Evolutionary conservation across 139 green algal species (phyloP), one percentile per base, ranked within the genome.

Genomic region (Chlamydomonas eustigma): DNA sequence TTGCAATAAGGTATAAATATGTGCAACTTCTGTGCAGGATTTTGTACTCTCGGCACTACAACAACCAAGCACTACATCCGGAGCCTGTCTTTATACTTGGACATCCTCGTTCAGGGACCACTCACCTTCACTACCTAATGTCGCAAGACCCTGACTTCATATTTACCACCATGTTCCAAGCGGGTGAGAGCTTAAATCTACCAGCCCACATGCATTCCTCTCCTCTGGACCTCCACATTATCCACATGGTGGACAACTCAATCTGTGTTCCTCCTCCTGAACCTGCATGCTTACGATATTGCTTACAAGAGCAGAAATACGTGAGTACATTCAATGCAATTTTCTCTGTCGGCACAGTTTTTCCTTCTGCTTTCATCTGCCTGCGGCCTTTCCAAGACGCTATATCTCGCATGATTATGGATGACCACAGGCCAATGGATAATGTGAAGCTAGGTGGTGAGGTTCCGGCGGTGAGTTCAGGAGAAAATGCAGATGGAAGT

Each of bases 381-480:
- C 33, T 87, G 30, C 70, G 79, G 69, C 70, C 58, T 0, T 51
- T 12, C 1, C 74, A 79, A 3, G 51, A 50, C 35, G 52, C 82
- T 33, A 79, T 90, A 65, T 33, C 63, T 0, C n/a, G n/a, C n/a
- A 64, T 64, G 2, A 37, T 91, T 37, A 51, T 92, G 63, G 82
- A 81, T 70, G n/a, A 30, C n/a, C 89, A 73, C 2, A 78, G 90
- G 4, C 90, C 90, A 25, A 94, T 94, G 90, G 90, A 94, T 78
- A 73, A 75, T 65, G 91, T 92, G 85, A 39, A 68, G 3, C 35
- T 76, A 6, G 12, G 12, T 25, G 44, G 71, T 44, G 34, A 65
- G 44, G 4, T 65, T 4, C 34, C 88, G 0, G 75, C 71, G 50
- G 80, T 85, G 79, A 24, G 79, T 58, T 12, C 24, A n/a, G n/a